Percentiles rank a stretch among this genome's conserved stretches.
Evolutionary conservation across 768 basidiomycete genomes (phyloP).

Genomic region (Roridomyces roridus): DNA sequence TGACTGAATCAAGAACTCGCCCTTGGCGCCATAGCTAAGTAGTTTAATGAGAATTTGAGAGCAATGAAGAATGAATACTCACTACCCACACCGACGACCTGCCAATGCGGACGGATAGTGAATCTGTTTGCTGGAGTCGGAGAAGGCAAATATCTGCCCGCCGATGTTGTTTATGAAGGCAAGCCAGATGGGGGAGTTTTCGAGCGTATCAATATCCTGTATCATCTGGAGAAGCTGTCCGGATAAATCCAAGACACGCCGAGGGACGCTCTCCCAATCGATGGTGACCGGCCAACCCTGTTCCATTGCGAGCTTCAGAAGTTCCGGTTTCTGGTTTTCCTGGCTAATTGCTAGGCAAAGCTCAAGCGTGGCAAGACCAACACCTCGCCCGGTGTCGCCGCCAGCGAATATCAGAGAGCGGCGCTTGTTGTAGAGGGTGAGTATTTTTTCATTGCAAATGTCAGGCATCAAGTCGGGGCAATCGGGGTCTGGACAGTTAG

Average conservation of each 20-base stretch:
- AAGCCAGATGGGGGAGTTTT: not conserved
- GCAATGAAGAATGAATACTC: not conserved
- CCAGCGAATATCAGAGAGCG: not conserved
- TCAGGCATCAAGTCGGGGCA: not conserved
- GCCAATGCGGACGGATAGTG: not conserved
- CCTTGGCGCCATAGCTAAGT: not conserved
- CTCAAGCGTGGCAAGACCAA: too few species aligned
- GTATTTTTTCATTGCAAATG: not conserved
- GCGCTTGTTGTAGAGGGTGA: not conserved
- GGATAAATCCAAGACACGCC: not conserved
- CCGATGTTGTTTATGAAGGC: not conserved
- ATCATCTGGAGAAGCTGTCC: not conserved
- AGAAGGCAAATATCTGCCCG: not conserved
- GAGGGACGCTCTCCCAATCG: not conserved
- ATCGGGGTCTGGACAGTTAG: not conserved
- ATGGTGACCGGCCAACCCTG: not conserved
- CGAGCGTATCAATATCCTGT: not conserved
- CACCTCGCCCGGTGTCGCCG: not conserved
- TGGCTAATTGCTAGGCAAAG: not conserved
- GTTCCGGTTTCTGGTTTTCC: not conserved
- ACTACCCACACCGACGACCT: not conserved
- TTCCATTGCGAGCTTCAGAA: not conserved
- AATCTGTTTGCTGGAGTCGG: not conserved
- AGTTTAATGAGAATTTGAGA: not conserved
- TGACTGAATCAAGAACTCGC: not conserved